Evolutionary conservation across 345 rosid species (phyloP).

Genomic region (Reutealis trisperma): DNA sequence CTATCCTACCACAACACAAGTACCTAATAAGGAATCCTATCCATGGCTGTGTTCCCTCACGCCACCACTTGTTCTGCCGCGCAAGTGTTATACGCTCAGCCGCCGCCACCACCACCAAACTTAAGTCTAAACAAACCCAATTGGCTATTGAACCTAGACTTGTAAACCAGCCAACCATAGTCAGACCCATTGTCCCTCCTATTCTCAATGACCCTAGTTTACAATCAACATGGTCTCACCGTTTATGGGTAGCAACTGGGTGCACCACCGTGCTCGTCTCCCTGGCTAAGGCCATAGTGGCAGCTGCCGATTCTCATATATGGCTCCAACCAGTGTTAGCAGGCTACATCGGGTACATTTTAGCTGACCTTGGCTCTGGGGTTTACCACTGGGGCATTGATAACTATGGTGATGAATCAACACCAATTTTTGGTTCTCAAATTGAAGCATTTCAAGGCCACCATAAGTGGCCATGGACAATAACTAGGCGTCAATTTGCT

Average conservation of each 20-base stretch:
- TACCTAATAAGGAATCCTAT: conserved; percentile 33
- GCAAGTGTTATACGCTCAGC: conserved; percentile 30
- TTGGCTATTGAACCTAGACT: conserved; percentile 26
- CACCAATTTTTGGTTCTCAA: conserved; percentile 70
- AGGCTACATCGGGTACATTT: conserved; percentile 62
- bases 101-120: conserved; percentile 40
- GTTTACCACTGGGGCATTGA: conserved; percentile 95
- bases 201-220: conserved; percentile 48
- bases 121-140: conserved; percentile 33
- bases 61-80: conserved; percentile 7
- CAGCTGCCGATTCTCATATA: conserved; percentile 46
- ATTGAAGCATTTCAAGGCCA: conserved; percentile 93
- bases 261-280: conserved; percentile 60
- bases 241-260: conserved; percentile 70
- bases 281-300: conserved; percentile 51
- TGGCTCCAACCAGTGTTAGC: conserved; percentile 69
- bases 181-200: conserved; percentile 29
- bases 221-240: conserved; percentile 76
- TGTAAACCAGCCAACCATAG: conserved; percentile 16
- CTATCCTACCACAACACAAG: conserved; percentile 49
- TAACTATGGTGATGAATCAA: conserved; percentile 75
- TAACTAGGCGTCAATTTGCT: conserved; percentile 79
- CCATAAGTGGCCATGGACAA: conserved; percentile 89
- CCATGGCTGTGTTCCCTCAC: conserved; percentile 15
- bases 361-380: conserved; percentile 85